Base-by-base conservation (phyloP, 2,329 filamentous ascomycete genomes). In the Microdochium bolleyi region DNA sequence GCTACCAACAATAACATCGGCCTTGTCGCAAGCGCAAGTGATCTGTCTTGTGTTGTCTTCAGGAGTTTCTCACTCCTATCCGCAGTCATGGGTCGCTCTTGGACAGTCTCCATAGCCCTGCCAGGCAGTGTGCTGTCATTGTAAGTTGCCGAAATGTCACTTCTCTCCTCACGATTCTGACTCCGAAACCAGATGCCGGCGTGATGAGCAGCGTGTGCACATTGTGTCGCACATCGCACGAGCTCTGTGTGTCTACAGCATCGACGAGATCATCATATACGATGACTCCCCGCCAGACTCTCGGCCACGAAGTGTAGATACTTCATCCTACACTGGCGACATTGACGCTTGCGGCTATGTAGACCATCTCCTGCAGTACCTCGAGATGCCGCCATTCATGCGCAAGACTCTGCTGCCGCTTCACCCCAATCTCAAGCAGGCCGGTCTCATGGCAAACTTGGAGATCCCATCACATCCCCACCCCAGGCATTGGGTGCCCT, bases 401-500 rank as follows among this genome's bases (percentile, higher is more conserved):
- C 83, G 88, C 61, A 85, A 84, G 64, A 70, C 77, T 2, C 75
- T 95, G 3, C 92, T 95, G 60, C 85, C 86, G 1, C 73, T 91
- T 56, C 89, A 95, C 63, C 84, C 87, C 10, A 92, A 95, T 64
- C 75, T 95, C 44, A 76, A 82, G 38, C 82, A 82, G 13, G 88
- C 88, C 38, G 89, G 88, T 8, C 76, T 85, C 38, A 72, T 95
- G 25, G 88, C 88, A 0, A 88, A 82, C 62, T 73, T 95, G 53
- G 90, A 95, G 65, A 89, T 94, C 78, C 90, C 90, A 16, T 88
- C 92, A 66, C 90, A 95, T 68, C 76, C 91, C 9, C 79, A 87
- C 57, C 78, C 80, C 14, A 81, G 86, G 52, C 89, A 95, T 62
- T 91, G 86, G 83, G 83, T 89, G 57, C 79, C 80, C 16, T 95